Conservation (phyloP, 2,329 filamentous ascomycete species). For the Shiraia sp. region DNA sequence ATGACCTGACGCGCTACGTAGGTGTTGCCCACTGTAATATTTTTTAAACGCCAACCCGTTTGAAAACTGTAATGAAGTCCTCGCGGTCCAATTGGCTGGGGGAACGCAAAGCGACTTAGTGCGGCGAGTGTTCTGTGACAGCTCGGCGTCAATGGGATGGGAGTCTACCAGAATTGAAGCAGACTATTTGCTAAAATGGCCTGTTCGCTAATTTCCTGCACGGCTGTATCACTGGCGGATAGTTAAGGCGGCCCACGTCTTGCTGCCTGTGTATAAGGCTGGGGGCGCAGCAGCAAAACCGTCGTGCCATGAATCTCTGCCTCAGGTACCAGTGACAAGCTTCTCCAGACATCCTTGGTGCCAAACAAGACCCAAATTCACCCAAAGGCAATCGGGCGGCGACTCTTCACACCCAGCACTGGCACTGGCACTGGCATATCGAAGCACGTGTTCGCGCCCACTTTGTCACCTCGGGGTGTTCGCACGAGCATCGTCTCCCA, state of each 20-base stretch:
- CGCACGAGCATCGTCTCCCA: conserved; percentile 4
- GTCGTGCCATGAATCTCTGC: conserved; percentile 1
- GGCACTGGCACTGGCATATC: no score
- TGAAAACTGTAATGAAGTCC: neutral
- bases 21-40: conserved; percentile 7
- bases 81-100: conserved; percentile 5
- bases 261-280: conserved; percentile 14
- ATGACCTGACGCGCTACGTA: conserved; percentile 13
- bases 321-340: conserved; percentile 1
- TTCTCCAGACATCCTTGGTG: no score
- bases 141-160: conserved; percentile 8
- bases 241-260: conserved; percentile 3
- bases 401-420: no score
- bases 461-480: conserved; percentile 1
- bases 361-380: no score
- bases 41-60: conserved; percentile 10
- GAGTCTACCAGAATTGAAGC: neutral
- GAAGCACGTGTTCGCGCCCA: no score
- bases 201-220: conserved; percentile 8
- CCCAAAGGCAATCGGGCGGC: no score
- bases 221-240: conserved; percentile 3
- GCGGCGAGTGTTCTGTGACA: conserved; percentile 18
- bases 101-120: neutral
- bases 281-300: conserved; percentile 10
- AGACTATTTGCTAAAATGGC: conserved; percentile 3